Evolutionary conservation across 1,284 basidiomycete species (phyloP), one percentile per base, ranked within the genome.

Genomic region (Peniophora sp.): DNA sequence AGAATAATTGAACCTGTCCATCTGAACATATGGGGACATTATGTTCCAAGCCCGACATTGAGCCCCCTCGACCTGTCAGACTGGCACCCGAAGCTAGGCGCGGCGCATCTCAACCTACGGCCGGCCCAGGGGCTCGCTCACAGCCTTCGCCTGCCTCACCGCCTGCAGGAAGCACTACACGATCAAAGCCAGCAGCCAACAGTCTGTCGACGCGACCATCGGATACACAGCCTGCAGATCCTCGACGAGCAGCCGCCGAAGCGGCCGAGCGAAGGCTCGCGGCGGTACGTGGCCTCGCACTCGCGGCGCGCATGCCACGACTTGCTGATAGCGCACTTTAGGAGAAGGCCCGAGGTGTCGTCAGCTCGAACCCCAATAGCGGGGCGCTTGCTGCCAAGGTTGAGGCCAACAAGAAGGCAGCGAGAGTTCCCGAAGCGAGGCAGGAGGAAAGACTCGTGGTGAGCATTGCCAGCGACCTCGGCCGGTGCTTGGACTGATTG

Each of bases 261-360:
- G 85, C 85, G 51, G 85, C 85, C 53, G 85, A 88, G 64, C 73
- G 75, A 61, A 72, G 85, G 59, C 57, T 76, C 63, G 72, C 81
- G 67, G 74, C 74, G 63, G 84, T 86, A 58, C 47, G 47, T 49
- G 36, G 51, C 27, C 37, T 36, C 47, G 47, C 37, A 17, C n/a
- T n/a, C n/a, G 37, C 37, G n/a, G 15, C 37, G 37, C 27, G 27
- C 27, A 32, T 6, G 27, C 27, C 27, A 32, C 27, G 27, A 32
- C 27, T 32, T 54, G 61, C 51, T 51, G 41, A 37, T 58, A 58
- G 57, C 58, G 27, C 20, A n/a, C n/a, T 49, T 11, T 44, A 69
- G 84, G 72, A 72, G 56, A 75, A 79, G 64, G 66, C 66, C 60
- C 74, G 83, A 60, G 83, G 84, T 44, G 78, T 75, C 48, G 71